A percentile compares a stretch with the other conserved stretches of the same genome.
Conservation (phyloP, 371 early-diverging fungal species). For the Mucor lusitanicus region DNA sequence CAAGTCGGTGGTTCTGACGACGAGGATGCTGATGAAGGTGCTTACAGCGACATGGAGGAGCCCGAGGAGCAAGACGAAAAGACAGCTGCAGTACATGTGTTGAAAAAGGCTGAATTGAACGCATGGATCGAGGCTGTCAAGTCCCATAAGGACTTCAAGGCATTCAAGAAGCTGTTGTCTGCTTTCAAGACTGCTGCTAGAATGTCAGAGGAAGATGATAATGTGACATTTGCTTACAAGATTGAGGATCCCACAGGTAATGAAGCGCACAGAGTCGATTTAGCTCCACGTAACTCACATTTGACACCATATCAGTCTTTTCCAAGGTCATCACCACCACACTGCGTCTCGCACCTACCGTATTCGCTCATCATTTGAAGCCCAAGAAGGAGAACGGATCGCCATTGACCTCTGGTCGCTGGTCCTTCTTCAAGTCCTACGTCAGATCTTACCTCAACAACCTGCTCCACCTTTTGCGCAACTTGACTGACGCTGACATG, state of each 20-base stretch:
- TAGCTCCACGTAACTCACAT: too few species aligned
- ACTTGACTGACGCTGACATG: slow-evolving; percentile 83
- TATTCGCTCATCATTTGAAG: slow-evolving; percentile 61
- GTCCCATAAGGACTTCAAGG: slow-evolving; percentile 30
- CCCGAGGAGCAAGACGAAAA: slow-evolving; percentile 13
- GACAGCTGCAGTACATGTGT: slow-evolving; percentile 30
- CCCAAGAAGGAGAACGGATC: slow-evolving; percentile 39
- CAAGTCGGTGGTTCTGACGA: slow-evolving; percentile 23
- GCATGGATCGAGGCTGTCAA: slow-evolving; percentile 71
- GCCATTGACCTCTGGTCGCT: slow-evolving; percentile 61
- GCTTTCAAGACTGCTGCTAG: slow-evolving; percentile 86
- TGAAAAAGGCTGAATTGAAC: slow-evolving; percentile 73
- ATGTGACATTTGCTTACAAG: slow-evolving; percentile 55
- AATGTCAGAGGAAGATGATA: slow-evolving; percentile 69
- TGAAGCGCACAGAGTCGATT: background rate
- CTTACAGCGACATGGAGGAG: slow-evolving; percentile 25
- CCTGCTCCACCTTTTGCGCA: slow-evolving; percentile 69
- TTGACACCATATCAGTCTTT: slow-evolving; percentile 53
- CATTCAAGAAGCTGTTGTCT: slow-evolving; percentile 67
- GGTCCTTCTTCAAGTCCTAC: slow-evolving; percentile 70
- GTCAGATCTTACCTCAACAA: slow-evolving; percentile 80
- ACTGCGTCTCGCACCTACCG: slow-evolving; percentile 58
- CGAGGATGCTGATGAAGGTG: slow-evolving; percentile 32
- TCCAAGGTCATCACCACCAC: slow-evolving; percentile 74
- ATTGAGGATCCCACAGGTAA: slow-evolving; percentile 67